Base-by-base conservation (phyloP, 2,329 filamentous ascomycete species). In the Fusarium sacchari region DNA sequence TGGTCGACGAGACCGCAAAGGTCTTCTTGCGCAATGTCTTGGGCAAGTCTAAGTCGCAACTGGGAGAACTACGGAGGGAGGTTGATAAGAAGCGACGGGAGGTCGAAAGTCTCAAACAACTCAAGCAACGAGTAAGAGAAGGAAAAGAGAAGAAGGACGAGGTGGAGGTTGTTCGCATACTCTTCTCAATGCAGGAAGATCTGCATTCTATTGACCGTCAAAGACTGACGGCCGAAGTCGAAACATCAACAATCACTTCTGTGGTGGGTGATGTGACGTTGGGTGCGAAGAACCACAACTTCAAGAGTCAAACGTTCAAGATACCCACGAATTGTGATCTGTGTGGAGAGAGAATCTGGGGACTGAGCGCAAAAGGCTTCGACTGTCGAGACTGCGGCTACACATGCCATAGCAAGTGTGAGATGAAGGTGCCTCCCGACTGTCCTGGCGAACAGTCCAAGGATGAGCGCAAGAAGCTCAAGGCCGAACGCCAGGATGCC, bases 251-350 rank as follows among this genome's bases (percentile, higher is more conserved):
- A 5, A 97, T 99, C 79, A 96, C 94, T n/a, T 87, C 91, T 15
- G 93, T 91, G 1, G 96, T 98, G 6, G 96, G 96, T 40, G 96
- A 99, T 80, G 89, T 99, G 61, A 97, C 95, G 5, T 86, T 97
- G 26, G 96, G 96, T 24, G 95, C 95, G 17, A 94, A 94, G 81
- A 97, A 95, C 79, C 96, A 99, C 85, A 96, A 97, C 79, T 99
- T 99, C 88, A 97, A 97, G 83, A 91, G 94, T n/a, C 95, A 98
- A 80, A 98, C 96, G 0, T 99, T 98, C 88, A 98, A 98, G 82
- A 97, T 99, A 69, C 97, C 97, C 0, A 99, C 96, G 9, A 98
- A 98, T 81, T 99, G 96, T 84, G 96, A 99, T 82, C 88, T 98
- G 18, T 99, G 96, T 77, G 95, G 95, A 24, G 96, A 99, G 80